Percentiles rank a stretch among this genome's conserved stretches.
These are phyloP conservation scores for Aspergillus sp. DNA, from an alignment of 2,329 filamentous ascomycete genomes.

Conservation along the genomic window DNA sequence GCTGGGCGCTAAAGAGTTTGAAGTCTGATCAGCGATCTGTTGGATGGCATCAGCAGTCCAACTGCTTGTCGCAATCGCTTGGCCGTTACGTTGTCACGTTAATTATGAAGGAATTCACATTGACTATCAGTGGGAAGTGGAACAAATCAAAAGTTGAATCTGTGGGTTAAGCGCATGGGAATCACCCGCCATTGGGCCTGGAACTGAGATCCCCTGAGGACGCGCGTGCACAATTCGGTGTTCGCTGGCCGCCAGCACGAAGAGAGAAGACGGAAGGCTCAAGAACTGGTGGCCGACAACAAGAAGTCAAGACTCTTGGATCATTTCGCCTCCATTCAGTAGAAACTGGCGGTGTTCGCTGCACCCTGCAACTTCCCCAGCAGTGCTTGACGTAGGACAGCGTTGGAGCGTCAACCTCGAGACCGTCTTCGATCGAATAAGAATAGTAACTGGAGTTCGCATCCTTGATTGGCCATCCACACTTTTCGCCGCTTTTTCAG, in stretches of 20 bases:
- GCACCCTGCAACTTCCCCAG: no score
- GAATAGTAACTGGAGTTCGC: background rate
- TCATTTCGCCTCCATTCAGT: background rate
- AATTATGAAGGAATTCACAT: background rate
- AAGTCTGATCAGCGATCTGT: background rate
- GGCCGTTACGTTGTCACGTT: background rate
- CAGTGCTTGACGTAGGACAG: no score
- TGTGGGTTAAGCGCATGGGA: constrained; percentile 12
- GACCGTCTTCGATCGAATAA: background rate
- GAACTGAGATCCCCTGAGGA: constrained; percentile 22
- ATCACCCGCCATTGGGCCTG: constrained; percentile 21
- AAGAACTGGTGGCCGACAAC: background rate
- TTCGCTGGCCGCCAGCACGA: background rate
- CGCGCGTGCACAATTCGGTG: constrained; percentile 19
- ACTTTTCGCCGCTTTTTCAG: constrained; percentile 5
- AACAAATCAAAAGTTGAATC: constrained; percentile 8
- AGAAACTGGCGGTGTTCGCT: background rate
- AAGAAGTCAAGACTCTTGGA: constrained; percentile 3
- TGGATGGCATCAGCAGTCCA: background rate
- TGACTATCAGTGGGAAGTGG: constrained; percentile 6
- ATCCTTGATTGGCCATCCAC: background rate
- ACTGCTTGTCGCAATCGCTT: constrained; percentile 2
- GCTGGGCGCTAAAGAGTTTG: background rate
- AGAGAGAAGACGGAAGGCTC: background rate
- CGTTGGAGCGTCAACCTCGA: no score